A percentile compares a stretch with the other conserved stretches of the same genome.
phyloP scores from a whole-genome alignment of 352 stramenopile species.

The Chrysophaeum taylorii region DNA sequence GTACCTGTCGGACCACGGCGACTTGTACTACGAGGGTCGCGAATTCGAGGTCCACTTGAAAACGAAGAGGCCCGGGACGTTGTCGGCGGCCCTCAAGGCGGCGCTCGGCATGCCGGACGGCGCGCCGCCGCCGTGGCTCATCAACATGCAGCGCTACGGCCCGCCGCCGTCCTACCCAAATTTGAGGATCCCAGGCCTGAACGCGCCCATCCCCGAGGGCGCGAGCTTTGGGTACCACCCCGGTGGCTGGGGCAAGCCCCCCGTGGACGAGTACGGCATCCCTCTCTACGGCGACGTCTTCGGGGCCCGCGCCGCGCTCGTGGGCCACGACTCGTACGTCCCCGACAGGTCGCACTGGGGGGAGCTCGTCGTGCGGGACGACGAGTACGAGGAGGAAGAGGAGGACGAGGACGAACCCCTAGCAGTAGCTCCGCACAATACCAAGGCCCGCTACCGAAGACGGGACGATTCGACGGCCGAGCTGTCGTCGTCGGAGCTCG shows the following conservation, averaged over 20 bases:
- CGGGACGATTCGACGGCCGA: conserved; percentile 29
- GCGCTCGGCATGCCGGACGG: conserved; percentile 85
- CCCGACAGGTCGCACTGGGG: conserved; percentile 44
- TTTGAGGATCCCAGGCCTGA: conserved; percentile 89
- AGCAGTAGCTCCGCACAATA: conserved; percentile 32
- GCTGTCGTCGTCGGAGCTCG: conserved; percentile 18
- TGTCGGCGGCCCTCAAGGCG: conserved; percentile 64
- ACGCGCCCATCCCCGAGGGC: conserved; percentile 83
- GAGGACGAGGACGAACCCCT: conserved; percentile 40
- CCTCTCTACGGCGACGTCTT: conserved; percentile 95
- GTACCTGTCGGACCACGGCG: conserved; percentile 52
- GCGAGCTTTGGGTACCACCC: conserved; percentile 88
- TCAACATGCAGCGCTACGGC: conserved; percentile 96
- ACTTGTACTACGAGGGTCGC: conserved; percentile 95
- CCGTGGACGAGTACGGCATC: conserved; percentile 83
- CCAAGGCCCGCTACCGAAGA: conserved; percentile 29
- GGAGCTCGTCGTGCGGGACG: conserved; percentile 34
- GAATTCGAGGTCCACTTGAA: conserved; percentile 62
- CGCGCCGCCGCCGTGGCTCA: conserved; percentile 87
- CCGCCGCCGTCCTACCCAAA: conserved; percentile 90
- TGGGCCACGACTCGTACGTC: conserved; percentile 48
- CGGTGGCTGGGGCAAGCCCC: conserved; percentile 92
- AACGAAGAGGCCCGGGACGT: conserved; percentile 69
- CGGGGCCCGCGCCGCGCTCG: conserved; percentile 26
- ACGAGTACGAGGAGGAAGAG: conserved; percentile 37